These are phyloP conservation scores for Picochlorum sp. DNA, from an alignment of 139 green algal genomes.

Conservation along the genomic window DNA sequence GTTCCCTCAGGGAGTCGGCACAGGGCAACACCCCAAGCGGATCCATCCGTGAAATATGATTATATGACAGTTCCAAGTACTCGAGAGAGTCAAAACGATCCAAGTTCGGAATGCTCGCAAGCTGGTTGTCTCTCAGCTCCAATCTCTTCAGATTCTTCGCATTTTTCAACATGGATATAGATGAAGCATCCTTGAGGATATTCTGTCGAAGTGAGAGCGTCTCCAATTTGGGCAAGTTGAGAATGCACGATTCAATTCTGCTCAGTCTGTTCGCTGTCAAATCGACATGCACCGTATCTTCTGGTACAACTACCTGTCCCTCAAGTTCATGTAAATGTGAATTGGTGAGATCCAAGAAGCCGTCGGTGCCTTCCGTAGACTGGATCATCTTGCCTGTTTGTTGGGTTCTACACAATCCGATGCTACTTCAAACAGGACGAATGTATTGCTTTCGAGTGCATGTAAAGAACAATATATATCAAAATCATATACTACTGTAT, in stretches of 20 bases:
- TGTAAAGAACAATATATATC: too few relatives aligned
- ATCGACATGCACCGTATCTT: conserved; percentile 56
- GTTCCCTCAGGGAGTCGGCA: conserved; percentile 42
- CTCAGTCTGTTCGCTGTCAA: conserved; percentile 74
- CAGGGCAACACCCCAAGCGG: conserved; percentile 26
- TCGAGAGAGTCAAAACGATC: conserved; percentile 39
- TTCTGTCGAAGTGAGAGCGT: conserved; percentile 79
- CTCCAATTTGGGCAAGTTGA: conserved; percentile 57
- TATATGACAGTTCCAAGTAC: conserved; percentile 81
- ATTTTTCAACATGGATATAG: conserved; percentile 20
- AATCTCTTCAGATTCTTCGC: conserved; percentile 51
- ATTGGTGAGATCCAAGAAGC: conserved; percentile 60
- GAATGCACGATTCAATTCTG: conserved; percentile 52
- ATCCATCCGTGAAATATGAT: conserved; percentile 63
- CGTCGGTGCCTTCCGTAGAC: too few relatives aligned
- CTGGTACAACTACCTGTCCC: conserved; percentile 33
- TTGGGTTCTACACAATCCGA: too few relatives aligned
- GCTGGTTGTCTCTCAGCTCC: conserved; percentile 76
- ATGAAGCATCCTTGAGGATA: conserved; percentile 41
- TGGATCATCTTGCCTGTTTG: too few relatives aligned
- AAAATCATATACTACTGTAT: too few relatives aligned
- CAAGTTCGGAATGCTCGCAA: conserved; percentile 55
- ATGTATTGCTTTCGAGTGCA: too few relatives aligned
- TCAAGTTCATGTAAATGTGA: conserved; percentile 49
- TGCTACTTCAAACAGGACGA: too few relatives aligned